A percentile compares a stretch with the other conserved stretches of the same genome.
These are phyloP conservation scores for Pleurotus djamor DNA, from an alignment of 768 basidiomycete species.

Conservation along the genomic window DNA sequence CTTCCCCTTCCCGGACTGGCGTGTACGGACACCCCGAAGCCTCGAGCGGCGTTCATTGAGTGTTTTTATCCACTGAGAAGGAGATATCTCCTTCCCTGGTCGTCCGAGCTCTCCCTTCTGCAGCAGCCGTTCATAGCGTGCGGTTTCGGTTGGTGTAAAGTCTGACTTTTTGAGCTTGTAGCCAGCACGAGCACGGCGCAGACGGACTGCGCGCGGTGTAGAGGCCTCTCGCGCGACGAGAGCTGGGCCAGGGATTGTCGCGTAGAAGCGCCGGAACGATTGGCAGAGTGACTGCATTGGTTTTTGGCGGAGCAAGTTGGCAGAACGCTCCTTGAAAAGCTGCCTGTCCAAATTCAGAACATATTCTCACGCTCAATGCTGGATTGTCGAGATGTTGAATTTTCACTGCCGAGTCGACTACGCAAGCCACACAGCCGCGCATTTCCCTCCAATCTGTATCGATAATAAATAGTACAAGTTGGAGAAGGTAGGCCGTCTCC, in stretches of 20 bases:
- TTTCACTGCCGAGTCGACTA: too few relatives aligned
- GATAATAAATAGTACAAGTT: too few relatives aligned
- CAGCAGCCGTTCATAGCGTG: slow-evolving; percentile 56
- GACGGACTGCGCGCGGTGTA: slow-evolving; percentile 70
- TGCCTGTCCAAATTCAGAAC: background rate
- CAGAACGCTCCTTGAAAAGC: background rate
- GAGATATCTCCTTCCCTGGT: slow-evolving; percentile 37
- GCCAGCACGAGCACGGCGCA: slow-evolving; percentile 49
- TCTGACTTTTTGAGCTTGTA: slow-evolving; percentile 49
- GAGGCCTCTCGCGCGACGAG: slow-evolving; percentile 65
- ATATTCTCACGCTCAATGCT: background rate
- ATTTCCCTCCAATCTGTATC: too few relatives aligned
- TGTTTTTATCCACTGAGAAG: slow-evolving; percentile 56
- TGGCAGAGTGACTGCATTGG: slow-evolving; percentile 34
- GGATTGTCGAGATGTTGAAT: background rate
- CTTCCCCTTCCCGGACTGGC: slow-evolving; percentile 32
- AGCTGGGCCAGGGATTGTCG: slow-evolving; percentile 38
- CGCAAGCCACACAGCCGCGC: too few relatives aligned
- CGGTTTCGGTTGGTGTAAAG: slow-evolving; percentile 64
- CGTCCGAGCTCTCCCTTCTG: slow-evolving; percentile 47
- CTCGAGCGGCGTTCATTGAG: slow-evolving; percentile 60
- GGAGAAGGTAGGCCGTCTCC: background rate
- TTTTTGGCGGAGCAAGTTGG: background rate
- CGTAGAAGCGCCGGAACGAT: slow-evolving; percentile 32
- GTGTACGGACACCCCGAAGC: slow-evolving; percentile 60